These are phyloP conservation scores for Globisporangium cystogenes DNA, from an alignment of 352 stramenopile genomes.

Conservation along the genomic window DNA sequence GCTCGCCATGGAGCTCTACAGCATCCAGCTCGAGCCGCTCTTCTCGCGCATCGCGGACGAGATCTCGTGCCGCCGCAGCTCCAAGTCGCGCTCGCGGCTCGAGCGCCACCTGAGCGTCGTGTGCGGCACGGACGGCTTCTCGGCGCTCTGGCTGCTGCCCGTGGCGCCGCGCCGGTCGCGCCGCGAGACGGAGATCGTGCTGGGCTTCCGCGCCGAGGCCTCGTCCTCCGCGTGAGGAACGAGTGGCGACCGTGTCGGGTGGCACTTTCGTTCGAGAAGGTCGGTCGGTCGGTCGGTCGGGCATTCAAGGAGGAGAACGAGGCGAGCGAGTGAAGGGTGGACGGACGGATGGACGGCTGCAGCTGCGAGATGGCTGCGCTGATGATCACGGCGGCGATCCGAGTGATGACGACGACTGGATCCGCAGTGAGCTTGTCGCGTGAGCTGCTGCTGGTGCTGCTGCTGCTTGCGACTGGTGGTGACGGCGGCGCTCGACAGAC, in stretches of 20 bases:
- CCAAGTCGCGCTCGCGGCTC: slow-evolving; percentile 54
- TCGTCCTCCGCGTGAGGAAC: too few relatives aligned
- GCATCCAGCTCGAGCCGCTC: slow-evolving; percentile 56
- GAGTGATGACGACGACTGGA: neutral
- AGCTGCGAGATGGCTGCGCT: neutral
- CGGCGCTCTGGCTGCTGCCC: slow-evolving; percentile 59
- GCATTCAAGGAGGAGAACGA: neutral
- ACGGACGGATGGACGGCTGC: too few relatives aligned
- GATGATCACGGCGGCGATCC: neutral
- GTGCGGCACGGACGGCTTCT: slow-evolving; percentile 67
- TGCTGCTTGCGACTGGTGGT: too few relatives aligned
- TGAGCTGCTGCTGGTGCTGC: neutral
- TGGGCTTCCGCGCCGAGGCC: slow-evolving; percentile 30
- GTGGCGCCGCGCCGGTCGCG: slow-evolving; percentile 31
- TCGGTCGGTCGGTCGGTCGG: too few relatives aligned
- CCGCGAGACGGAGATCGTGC: slow-evolving; percentile 58
- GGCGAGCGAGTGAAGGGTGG: neutral
- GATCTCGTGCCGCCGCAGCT: slow-evolving; percentile 38
- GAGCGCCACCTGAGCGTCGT: slow-evolving; percentile 74
- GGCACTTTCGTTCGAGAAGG: neutral
- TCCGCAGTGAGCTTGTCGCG: neutral
- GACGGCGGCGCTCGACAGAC: too few relatives aligned
- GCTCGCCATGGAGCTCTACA: slow-evolving; percentile 76
- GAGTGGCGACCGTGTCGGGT: neutral
- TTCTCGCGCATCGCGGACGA: slow-evolving; percentile 53